Evolutionary conservation across 805 yeast genomes (phyloP), one percentile per base, ranked within the genome.

Genomic region (Myxozyma neotropica): DNA sequence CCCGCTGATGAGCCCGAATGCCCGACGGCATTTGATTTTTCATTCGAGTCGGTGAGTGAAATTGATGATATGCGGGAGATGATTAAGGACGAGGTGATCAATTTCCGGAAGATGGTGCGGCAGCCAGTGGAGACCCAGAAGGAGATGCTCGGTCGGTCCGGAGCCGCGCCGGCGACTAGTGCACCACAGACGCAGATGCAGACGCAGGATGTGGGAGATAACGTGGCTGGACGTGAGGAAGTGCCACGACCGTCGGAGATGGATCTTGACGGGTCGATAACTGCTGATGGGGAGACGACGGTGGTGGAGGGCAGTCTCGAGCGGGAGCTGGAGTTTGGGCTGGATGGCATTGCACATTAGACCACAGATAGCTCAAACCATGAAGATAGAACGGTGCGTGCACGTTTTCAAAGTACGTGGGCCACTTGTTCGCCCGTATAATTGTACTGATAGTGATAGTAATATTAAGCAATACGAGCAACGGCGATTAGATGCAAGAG

Each of bases 1-100:
- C 94, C 96, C 4, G 81, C 82, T 31, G 98, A 94, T 71, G 98
- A 94, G 74, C 78, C 78, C 6, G 85, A 81, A 50, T 90, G 97
- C 72, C 82, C 83, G 47, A 79, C 82, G 1, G 87, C 88, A 68
- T 92, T 92, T 72, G 96, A 92, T 70, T 92, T 92, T 72, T 79
- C 88, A 4, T 92, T 92, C 72, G 97, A 92, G 77, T 86, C 82
- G 15, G 87, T 86, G 17, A 89, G 89, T 66, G 96, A 90, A 65
- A 79, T 89, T 71, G 87, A 82, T 12, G 75, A 81, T 10, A 86
- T 92, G 88, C 85, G 82, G 68, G 78, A 82, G 65, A 83, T 90
- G 84, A 88, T 92, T 40, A 74, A 88, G 43, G 85, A 88, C 35
- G 97, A 92, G 71, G 96, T 92, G 1, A 79, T 79, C 49, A 77